phyloP scores from a whole-genome alignment of 495 filamentous ascomycete genomes.

The Glutinoglossum americanum region DNA sequence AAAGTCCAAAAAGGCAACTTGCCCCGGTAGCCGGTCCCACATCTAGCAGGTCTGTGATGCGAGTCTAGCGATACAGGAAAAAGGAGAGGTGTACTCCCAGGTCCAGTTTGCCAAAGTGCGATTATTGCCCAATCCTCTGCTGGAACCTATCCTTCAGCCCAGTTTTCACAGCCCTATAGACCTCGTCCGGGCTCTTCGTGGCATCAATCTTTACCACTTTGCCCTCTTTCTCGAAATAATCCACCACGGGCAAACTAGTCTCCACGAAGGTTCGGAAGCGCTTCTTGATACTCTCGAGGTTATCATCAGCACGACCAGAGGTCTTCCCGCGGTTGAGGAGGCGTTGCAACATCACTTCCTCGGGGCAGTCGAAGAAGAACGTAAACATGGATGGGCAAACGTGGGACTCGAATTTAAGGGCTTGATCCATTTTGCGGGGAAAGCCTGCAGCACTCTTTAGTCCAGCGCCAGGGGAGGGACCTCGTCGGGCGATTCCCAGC shows the following conservation, averaged over 20 bases:
- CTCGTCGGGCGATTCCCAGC: not conserved
- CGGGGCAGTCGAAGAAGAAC: conserved; percentile 79
- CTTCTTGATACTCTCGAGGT: conserved; percentile 87
- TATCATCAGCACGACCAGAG: conserved; percentile 76
- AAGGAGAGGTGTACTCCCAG: not conserved
- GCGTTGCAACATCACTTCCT: conserved; percentile 64
- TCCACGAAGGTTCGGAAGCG: conserved; percentile 82
- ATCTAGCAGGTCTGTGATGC: not conserved
- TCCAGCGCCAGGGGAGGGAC: not conserved
- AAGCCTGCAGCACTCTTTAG: conserved; percentile 32
- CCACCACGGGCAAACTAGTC: conserved; percentile 90
- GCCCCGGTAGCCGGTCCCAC: not conserved
- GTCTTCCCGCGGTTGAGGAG: conserved; percentile 82
- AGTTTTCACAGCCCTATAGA: conserved; percentile 46
- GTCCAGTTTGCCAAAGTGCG: not conserved
- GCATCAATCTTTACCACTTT: conserved; percentile 64
- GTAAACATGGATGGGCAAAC: conserved; percentile 68
- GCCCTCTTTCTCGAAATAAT: conserved; percentile 52
- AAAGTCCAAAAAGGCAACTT: not conserved
- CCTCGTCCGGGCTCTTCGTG: conserved; percentile 41
- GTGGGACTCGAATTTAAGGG: conserved; percentile 70
- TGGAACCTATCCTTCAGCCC: conserved; percentile 24
- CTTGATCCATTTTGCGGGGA: conserved; percentile 93
- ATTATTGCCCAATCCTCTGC: not conserved
- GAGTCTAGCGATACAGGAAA: not conserved